Evolutionary conservation across 2,329 filamentous ascomycete species (phyloP).

Genomic region (Simplicillium sp.): DNA sequence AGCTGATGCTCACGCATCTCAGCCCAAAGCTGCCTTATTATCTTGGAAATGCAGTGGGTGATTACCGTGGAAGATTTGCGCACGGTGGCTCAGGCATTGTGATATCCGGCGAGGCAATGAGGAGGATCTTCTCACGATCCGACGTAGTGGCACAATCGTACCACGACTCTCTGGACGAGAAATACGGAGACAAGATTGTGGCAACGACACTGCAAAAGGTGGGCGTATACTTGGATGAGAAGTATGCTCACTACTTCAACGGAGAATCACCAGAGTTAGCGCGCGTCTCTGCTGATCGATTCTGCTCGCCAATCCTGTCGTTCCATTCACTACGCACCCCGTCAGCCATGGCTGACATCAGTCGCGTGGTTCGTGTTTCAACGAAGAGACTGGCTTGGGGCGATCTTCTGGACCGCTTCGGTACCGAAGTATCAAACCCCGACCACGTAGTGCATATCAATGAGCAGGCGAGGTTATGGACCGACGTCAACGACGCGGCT

Average conservation of each 20-base stretch:
- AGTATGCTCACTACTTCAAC: constrained; percentile 44
- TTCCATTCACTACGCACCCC: constrained; percentile 40
- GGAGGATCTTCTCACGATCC: constrained; percentile 31
- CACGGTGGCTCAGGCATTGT: constrained; percentile 47
- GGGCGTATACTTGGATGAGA: constrained; percentile 46
- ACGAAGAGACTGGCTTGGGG: constrained; percentile 36
- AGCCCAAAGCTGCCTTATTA: constrained; percentile 37
- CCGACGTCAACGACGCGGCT: constrained; percentile 26
- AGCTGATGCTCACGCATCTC: constrained; percentile 37
- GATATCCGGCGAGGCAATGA: constrained; percentile 40
- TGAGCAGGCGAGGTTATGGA: constrained; percentile 28
- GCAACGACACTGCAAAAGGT: constrained; percentile 42
- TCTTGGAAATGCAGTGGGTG: constrained; percentile 47
- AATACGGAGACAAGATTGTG: constrained; percentile 44
- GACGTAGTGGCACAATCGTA: constrained; percentile 34
- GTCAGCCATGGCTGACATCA: constrained; percentile 34
- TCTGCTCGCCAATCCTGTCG: constrained; percentile 44
- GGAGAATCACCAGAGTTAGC: constrained; percentile 41
- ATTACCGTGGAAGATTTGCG: constrained; percentile 44
- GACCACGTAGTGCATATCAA: constrained; percentile 43
- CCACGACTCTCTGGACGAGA: constrained; percentile 37
- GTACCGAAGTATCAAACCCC: constrained; percentile 16
- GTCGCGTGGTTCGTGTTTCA: constrained; percentile 27
- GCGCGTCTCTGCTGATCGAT: constrained; percentile 36
- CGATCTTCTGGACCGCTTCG: constrained; percentile 40